Conservation (phyloP, 345 rosid species). For the Ceriops tagal region DNA sequence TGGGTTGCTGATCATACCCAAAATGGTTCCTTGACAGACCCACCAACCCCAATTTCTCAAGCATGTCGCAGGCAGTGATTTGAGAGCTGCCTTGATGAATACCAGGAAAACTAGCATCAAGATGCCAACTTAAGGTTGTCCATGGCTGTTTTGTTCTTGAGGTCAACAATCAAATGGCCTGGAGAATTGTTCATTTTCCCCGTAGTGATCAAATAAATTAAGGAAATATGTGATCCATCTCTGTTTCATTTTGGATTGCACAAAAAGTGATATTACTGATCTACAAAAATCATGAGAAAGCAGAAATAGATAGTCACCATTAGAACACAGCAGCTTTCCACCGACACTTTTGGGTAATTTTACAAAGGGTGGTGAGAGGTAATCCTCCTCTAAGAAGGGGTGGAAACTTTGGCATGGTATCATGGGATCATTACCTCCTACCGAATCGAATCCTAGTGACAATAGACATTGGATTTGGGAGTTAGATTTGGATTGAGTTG, state of each 20-base stretch:
- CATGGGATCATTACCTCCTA: no score
- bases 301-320: no score
- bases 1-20: slow-evolving; percentile 65
- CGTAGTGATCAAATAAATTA: not conserved
- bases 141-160: not conserved
- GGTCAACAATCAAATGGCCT: not conserved
- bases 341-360: no score
- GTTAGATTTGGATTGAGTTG: no score
- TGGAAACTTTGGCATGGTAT: no score
- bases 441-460: no score
- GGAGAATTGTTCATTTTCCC: not conserved
- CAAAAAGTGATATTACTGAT: not conserved
- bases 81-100: not conserved
- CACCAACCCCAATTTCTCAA: slow-evolving; percentile 49
- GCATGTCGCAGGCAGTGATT: slow-evolving; percentile 55
- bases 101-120: not conserved
- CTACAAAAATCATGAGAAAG: not conserved
- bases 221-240: not conserved
- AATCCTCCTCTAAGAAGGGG: no score
- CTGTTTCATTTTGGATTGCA: not conserved
- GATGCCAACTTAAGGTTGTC: not conserved
- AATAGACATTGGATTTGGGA: no score
- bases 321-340: no score
- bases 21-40: slow-evolving; percentile 57
- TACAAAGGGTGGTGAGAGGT: no score